These are phyloP conservation scores for Aureobasidium lini DNA, from an alignment of 2,329 filamentous ascomycete species.

Conservation along the genomic window DNA sequence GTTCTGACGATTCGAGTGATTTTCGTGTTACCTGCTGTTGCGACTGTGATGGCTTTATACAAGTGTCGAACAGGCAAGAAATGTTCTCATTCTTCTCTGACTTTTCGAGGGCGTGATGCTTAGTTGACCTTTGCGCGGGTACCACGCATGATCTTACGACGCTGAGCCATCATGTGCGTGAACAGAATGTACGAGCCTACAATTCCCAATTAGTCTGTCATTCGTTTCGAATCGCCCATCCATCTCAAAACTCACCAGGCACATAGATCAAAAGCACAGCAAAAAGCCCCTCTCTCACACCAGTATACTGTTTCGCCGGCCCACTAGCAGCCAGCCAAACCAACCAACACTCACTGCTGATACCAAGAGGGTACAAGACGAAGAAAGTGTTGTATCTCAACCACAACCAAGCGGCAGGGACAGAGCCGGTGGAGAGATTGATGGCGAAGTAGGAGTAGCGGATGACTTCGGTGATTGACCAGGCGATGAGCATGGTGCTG, in stretches of 20 bases:
- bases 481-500: conserved; percentile 73
- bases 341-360: conserved; percentile 76
- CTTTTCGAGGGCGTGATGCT: neutral
- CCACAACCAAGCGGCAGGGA: conserved; percentile 65
- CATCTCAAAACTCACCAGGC: conserved; percentile 53
- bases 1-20: no score
- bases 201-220: neutral
- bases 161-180: conserved; percentile 90
- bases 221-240: conserved; percentile 16
- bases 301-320: neutral
- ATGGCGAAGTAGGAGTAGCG: conserved; percentile 88
- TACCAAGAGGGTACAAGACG: conserved; percentile 85
- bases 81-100: no score
- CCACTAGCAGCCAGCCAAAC: neutral
- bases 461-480: conserved; percentile 86
- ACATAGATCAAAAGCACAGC: conserved; percentile 67
- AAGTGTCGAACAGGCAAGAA: no score
- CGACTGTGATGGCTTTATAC: no score
- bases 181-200: conserved; percentile 74
- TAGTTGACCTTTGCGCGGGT: conserved; percentile 7
- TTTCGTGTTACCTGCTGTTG: no score
- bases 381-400: conserved; percentile 84
- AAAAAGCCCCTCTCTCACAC: neutral
- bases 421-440: conserved; percentile 48
- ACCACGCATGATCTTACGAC: conserved; percentile 65